These are phyloP conservation scores for Apiotrichum montevideense DNA, from an alignment of 1,284 basidiomycete genomes.

Conservation along the genomic window DNA sequence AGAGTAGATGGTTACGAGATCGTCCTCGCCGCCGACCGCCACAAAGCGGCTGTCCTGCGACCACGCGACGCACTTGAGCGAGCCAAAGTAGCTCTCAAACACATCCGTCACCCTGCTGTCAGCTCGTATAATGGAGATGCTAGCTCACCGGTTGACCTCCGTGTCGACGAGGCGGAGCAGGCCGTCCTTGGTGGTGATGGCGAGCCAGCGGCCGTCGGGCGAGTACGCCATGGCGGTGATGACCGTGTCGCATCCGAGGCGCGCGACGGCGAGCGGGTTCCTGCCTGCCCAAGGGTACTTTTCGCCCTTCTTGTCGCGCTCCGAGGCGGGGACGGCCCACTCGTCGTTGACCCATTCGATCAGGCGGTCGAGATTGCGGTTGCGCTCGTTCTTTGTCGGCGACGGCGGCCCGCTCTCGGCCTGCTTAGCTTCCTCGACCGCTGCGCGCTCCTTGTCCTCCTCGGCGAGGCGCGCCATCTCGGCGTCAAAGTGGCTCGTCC, in stretches of 20 bases:
- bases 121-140: background rate
- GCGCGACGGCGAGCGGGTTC: conserved; percentile 45
- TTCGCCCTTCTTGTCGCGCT: conserved; percentile 30
- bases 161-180: conserved; percentile 80
- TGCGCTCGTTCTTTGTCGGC: conserved; percentile 3
- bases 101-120: conserved; percentile 72
- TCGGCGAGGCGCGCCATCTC: conserved; percentile 5
- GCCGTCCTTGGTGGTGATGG: conserved; percentile 81
- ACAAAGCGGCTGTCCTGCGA: conserved; percentile 91
- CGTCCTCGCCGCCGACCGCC: conserved; percentile 86
- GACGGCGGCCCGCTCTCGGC: background rate
- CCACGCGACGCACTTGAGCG: conserved; percentile 81
- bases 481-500: conserved; percentile 30
- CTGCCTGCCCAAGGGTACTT: conserved; percentile 41
- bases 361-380: conserved; percentile 21
- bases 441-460: conserved; percentile 1
- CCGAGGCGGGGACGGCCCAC: conserved; percentile 24
- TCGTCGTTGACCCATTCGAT: conserved; percentile 47
- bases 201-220: conserved; percentile 79
- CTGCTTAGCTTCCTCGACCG: background rate
- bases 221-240: conserved; percentile 83
- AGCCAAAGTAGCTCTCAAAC: conserved; percentile 86
- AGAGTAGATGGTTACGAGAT: conserved; percentile 85
- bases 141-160: conserved; percentile 61
- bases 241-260: conserved; percentile 48